Evolutionary conservation across 2,329 filamentous ascomycete species (phyloP).

Genomic region (Pseudogymnoascus sp.): DNA sequence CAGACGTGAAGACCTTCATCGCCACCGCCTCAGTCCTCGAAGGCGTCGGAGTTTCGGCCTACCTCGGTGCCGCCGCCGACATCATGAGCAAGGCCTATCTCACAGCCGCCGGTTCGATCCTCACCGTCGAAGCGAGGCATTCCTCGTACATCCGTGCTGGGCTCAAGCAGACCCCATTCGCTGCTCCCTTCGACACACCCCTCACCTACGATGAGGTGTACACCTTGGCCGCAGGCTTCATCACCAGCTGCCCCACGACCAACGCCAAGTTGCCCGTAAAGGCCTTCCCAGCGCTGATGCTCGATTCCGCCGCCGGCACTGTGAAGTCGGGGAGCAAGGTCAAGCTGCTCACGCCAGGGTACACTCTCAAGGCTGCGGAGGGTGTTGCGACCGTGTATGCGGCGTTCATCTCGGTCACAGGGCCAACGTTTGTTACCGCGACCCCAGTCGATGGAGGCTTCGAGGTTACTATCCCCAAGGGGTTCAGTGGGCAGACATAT

Average conservation of each 20-base stretch:
- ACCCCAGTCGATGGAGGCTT: slow-evolving; percentile 22
- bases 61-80: slow-evolving; percentile 52
- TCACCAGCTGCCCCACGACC: slow-evolving; percentile 44
- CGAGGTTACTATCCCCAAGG: slow-evolving; percentile 25
- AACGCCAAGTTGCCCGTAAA: slow-evolving; percentile 50
- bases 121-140: slow-evolving; percentile 58
- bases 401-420: slow-evolving; percentile 34
- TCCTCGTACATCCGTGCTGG: slow-evolving; percentile 50
- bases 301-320: slow-evolving; percentile 21
- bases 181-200: slow-evolving; percentile 52
- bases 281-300: slow-evolving; percentile 45
- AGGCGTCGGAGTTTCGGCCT: slow-evolving; percentile 49
- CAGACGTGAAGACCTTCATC: slow-evolving; percentile 41
- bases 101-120: slow-evolving; percentile 52
- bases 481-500: slow-evolving; percentile 33
- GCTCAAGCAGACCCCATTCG: slow-evolving; percentile 42
- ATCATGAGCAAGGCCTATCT: slow-evolving; percentile 51
- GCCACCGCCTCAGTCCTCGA: slow-evolving; percentile 46
- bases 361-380: slow-evolving; percentile 18
- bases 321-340: slow-evolving; percentile 20
- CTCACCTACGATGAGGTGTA: slow-evolving; percentile 51
- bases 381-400: slow-evolving; percentile 26
- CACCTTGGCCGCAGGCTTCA: slow-evolving; percentile 57
- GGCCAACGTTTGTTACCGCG: slow-evolving; percentile 27
- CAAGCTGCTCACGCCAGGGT: slow-evolving; percentile 23